Evolutionary conservation across 805 yeast species (phyloP).

Genomic region (Babjeviella inositovora): DNA sequence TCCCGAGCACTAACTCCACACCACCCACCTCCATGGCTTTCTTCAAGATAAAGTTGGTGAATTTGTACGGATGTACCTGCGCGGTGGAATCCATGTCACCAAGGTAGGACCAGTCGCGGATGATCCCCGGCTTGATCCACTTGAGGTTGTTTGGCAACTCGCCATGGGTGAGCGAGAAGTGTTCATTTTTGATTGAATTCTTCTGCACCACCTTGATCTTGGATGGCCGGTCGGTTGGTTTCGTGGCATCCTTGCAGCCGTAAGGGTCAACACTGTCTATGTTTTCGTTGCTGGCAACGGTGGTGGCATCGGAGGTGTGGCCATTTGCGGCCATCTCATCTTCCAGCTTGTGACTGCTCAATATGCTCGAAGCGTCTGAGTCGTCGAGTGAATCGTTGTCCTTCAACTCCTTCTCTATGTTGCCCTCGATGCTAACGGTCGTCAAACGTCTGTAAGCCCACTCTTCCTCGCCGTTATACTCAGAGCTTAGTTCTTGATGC

Average conservation of each 20-base stretch:
- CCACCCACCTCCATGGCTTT: slow-evolving; percentile 73
- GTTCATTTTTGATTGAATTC: slow-evolving; percentile 12
- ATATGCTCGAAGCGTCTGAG: too few relatives aligned
- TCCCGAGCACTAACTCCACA: slow-evolving; percentile 75
- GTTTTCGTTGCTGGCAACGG: background rate
- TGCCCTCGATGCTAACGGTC: slow-evolving; percentile 80
- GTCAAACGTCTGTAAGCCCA: slow-evolving; percentile 92
- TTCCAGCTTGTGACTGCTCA: too few relatives aligned
- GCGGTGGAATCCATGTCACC: slow-evolving; percentile 87
- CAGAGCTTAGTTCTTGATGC: slow-evolving; percentile 69
- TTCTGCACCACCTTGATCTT: slow-evolving; percentile 10
- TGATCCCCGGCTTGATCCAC: slow-evolving; percentile 58
- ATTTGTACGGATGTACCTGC: slow-evolving; percentile 90
- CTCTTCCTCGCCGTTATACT: slow-evolving; percentile 66
- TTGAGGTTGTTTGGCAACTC: slow-evolving; percentile 46
- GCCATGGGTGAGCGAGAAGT: background rate
- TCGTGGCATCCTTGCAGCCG: too few relatives aligned
- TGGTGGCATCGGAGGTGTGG: background rate
- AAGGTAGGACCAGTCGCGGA: slow-evolving; percentile 59
- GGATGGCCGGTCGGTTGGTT: background rate
- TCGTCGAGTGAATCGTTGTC: too few relatives aligned
- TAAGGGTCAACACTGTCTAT: slow-evolving; percentile 1
- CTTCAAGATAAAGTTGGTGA: slow-evolving; percentile 69
- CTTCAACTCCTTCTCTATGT: slow-evolving; percentile 16
- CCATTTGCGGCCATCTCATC: slow-evolving; percentile 1